These are phyloP conservation scores for Hericium alpestre DNA, from an alignment of 768 basidiomycete genomes.

Conservation along the genomic window DNA sequence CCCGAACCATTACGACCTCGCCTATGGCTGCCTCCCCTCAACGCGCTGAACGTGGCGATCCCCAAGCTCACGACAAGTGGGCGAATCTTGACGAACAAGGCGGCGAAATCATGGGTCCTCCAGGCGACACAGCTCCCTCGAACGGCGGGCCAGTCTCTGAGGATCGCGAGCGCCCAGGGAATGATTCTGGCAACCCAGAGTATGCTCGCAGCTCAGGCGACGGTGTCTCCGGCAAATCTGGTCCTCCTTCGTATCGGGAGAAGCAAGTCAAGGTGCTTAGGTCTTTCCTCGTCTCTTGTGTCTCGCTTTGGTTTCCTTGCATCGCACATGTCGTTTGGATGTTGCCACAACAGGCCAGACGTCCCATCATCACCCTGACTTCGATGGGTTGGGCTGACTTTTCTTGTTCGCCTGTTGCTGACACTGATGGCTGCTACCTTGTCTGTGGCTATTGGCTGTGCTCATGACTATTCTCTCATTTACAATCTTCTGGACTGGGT, in stretches of 20 bases:
- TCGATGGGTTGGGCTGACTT: constrained; percentile 15
- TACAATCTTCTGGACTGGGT: constrained; percentile 39
- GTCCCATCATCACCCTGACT: constrained; percentile 4
- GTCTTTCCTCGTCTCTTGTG: constrained; percentile 35
- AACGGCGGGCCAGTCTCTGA: constrained; percentile 13
- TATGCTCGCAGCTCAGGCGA: constrained; percentile 14
- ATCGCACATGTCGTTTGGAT: constrained; percentile 19
- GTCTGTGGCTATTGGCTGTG: constrained; percentile 29
- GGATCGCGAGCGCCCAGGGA: constrained; percentile 9
- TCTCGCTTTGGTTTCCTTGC: constrained; percentile 15
- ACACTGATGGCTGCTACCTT: constrained; percentile 20
- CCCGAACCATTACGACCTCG: background rate
- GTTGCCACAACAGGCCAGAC: constrained; percentile 3
- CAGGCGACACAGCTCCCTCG: constrained; percentile 11
- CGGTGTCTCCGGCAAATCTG: constrained; percentile 7
- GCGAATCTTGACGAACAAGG: constrained; percentile 10
- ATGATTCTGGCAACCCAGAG: constrained; percentile 9
- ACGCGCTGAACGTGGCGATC: constrained; percentile 10
- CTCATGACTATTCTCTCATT: constrained; percentile 28
- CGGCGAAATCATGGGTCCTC: constrained; percentile 12
- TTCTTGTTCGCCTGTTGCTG: constrained; percentile 13
- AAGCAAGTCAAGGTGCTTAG: constrained; percentile 86
- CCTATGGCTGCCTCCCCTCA: constrained; percentile 17
- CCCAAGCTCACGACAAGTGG: constrained; percentile 15
- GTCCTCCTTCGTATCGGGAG: constrained; percentile 35